These are phyloP conservation scores for Colletotrichum costaricense DNA, from an alignment of 2,329 filamentous ascomycete genomes.

Conservation along the genomic window DNA sequence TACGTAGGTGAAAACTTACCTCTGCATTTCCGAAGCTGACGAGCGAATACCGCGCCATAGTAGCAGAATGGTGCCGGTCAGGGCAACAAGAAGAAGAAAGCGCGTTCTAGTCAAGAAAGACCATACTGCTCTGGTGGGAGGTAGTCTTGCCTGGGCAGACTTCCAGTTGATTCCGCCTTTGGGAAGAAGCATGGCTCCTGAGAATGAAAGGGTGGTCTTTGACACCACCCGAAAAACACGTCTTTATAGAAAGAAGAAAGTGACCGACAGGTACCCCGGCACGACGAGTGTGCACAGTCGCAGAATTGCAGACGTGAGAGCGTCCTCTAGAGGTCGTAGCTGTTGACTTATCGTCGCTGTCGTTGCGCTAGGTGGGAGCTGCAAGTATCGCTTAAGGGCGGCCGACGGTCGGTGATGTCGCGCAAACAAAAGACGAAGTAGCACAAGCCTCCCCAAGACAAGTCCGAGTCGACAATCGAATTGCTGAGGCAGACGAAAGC, in stretches of 20 bases:
- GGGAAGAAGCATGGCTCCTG: constrained; percentile 80
- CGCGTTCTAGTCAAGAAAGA: constrained; percentile 80
- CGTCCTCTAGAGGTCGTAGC: background rate
- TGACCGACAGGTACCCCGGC: constrained; percentile 1
- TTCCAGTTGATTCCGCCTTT: constrained; percentile 95
- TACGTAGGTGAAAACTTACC: constrained; percentile 64
- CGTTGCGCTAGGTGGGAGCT: background rate
- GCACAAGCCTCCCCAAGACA: constrained; percentile 17
- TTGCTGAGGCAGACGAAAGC: background rate
- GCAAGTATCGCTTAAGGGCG: constrained; percentile 8
- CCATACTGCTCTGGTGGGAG: constrained; percentile 79
- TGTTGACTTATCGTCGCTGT: constrained; percentile 2
- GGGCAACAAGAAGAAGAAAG: constrained; percentile 78
- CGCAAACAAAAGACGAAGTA: constrained; percentile 1
- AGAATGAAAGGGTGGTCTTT: constrained; percentile 46
- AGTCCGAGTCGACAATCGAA: background rate
- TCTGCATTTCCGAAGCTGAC: constrained; percentile 89
- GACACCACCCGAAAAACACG: constrained; percentile 49
- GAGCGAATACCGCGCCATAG: constrained; percentile 89
- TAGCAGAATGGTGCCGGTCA: constrained; percentile 79
- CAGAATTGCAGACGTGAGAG: constrained; percentile 1
- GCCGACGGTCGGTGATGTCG: constrained; percentile 5
- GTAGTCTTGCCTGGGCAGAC: constrained; percentile 82
- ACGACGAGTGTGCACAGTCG: constrained; percentile 14
- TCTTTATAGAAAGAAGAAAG: constrained; percentile 24